Conservation (phyloP, 768 basidiomycete species). For the Cyclocybe aegerita region DNA sequence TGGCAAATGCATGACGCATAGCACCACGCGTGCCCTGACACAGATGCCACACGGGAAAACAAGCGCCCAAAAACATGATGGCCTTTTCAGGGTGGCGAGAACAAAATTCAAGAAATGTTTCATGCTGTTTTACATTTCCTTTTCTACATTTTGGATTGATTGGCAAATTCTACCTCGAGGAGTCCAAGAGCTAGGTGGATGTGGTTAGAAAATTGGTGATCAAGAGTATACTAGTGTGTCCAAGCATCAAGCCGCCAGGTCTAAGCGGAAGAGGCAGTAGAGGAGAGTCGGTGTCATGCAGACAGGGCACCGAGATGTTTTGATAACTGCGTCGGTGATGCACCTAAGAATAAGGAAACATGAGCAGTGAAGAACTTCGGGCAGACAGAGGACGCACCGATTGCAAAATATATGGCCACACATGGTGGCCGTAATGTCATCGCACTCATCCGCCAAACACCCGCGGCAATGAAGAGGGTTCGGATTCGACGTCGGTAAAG, state of each 20-base stretch:
- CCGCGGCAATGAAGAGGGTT: conserved; percentile 47
- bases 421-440: conserved; percentile 55
- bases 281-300: conserved; percentile 49
- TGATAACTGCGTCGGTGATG: conserved; percentile 48
- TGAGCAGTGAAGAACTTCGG: neutral
- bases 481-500: conserved; percentile 7
- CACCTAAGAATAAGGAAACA: conserved; percentile 36
- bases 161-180: too few relatives aligned
- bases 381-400: conserved; percentile 27
- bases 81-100: too few relatives aligned
- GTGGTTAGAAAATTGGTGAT: too few relatives aligned
- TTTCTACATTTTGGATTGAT: too few relatives aligned
- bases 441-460: conserved; percentile 47
- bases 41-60: too few relatives aligned
- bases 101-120: too few relatives aligned
- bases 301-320: conserved; percentile 48
- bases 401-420: conserved; percentile 68
- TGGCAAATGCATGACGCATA: too few relatives aligned
- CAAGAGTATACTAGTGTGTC: too few relatives aligned
- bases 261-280: conserved; percentile 57
- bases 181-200: too few relatives aligned
- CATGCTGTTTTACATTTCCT: too few relatives aligned
- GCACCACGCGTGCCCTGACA: too few relatives aligned
- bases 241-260: conserved; percentile 29
- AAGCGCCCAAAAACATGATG: too few relatives aligned